Conservation (phyloP, 305 asterid species). For the Plantago lanceolata region DNA sequence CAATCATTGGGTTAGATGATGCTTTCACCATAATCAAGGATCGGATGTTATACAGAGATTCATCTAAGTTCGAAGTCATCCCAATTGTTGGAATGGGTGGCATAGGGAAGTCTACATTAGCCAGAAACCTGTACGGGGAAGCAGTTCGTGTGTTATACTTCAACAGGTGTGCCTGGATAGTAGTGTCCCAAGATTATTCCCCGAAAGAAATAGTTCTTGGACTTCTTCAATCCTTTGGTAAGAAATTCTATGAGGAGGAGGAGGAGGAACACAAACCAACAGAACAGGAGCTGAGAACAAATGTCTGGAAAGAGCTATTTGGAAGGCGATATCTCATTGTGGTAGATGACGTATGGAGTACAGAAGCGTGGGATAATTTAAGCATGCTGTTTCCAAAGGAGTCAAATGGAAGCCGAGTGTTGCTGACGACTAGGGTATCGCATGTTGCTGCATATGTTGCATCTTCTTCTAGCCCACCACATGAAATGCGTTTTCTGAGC, state of each 20-base stretch:
- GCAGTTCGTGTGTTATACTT: slow-evolving; percentile 2
- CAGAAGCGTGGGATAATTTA: slow-evolving; percentile 22
- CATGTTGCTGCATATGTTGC: slow-evolving; percentile 14
- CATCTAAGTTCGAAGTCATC: slow-evolving; percentile 6
- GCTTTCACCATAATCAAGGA: slow-evolving; percentile 1
- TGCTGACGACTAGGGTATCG: slow-evolving; percentile 24
- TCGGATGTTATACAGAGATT: not conserved
- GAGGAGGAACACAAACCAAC: too few species aligned
- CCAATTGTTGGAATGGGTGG: slow-evolving; percentile 25
- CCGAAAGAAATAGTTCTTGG: too few species aligned
- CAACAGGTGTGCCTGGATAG: slow-evolving; percentile 20
- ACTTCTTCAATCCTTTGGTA: too few species aligned
- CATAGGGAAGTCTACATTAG: slow-evolving; percentile 26
- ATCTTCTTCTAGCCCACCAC: not conserved
- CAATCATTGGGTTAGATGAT: not conserved
- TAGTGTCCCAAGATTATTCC: slow-evolving; percentile 22
- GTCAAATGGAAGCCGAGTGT: slow-evolving; percentile 24
- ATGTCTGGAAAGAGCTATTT: slow-evolving; percentile 14
- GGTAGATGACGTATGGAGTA: slow-evolving; percentile 33
- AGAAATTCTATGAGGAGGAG: too few species aligned
- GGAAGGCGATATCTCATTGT: slow-evolving; percentile 29
- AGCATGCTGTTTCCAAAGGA: slow-evolving; percentile 21
- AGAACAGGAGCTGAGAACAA: too few species aligned
- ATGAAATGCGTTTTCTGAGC: slow-evolving; percentile 11
- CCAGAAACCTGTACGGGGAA: slow-evolving; percentile 11